Conservation (phyloP, 305 asterid species). For the Withania somnifera region DNA sequence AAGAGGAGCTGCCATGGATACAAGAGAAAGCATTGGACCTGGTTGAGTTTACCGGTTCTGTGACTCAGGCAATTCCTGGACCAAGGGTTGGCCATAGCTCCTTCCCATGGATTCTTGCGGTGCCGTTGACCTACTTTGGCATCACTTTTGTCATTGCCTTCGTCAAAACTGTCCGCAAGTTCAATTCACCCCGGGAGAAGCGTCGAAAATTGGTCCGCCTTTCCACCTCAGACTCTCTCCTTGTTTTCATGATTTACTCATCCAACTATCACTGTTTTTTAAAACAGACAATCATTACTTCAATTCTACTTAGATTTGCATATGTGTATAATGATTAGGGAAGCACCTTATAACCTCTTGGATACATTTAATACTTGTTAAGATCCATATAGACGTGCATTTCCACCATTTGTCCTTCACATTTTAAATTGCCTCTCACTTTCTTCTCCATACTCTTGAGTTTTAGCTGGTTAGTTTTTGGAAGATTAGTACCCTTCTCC, state of each 20-base stretch:
- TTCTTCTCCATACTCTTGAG: background rate
- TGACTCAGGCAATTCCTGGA: constrained; percentile 93
- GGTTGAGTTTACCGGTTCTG: constrained; percentile 90
- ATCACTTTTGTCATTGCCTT: constrained; percentile 71
- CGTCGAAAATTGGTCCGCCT: constrained; percentile 63
- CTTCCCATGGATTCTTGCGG: constrained; percentile 81
- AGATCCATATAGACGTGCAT: background rate
- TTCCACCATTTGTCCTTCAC: background rate
- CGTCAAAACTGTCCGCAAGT: constrained; percentile 66
- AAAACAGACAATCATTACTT: background rate
- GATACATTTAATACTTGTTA: background rate
- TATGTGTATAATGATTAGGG: background rate
- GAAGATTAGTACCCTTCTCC: background rate
- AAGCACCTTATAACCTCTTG: background rate
- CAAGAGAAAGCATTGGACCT: constrained; percentile 96
- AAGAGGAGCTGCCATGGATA: constrained; percentile 95
- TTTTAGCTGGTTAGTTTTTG: background rate
- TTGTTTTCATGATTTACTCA: background rate
- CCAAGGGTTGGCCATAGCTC: constrained; percentile 87
- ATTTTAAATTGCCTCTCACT: background rate
- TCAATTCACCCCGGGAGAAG: constrained; percentile 66
- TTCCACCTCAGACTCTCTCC: background rate
- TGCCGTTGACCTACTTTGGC: constrained; percentile 77
- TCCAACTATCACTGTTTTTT: background rate
- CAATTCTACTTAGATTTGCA: background rate